Conservation (phyloP, 2,329 filamentous ascomycete species). For the Aureobasidium zeae region DNA sequence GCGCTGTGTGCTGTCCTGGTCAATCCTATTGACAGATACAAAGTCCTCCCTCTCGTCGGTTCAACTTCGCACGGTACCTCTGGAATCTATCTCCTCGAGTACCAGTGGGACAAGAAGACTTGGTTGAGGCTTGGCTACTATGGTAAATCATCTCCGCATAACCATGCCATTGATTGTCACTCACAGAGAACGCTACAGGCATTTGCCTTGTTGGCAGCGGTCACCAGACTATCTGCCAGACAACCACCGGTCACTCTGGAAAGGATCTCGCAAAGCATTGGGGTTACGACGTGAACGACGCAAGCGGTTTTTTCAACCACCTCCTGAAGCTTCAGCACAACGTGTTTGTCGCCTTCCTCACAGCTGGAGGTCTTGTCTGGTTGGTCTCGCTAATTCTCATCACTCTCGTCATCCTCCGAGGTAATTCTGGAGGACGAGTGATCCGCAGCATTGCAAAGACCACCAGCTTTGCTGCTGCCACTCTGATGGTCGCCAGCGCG, state of each 20-base stretch:
- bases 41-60: slow-evolving; percentile 17
- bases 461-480: slow-evolving; percentile 9
- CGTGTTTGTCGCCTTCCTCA: slow-evolving; percentile 18
- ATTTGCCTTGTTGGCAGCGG: slow-evolving; percentile 3
- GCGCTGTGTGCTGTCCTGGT: neutral
- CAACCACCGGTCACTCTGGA: slow-evolving; percentile 13
- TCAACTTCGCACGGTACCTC: slow-evolving; percentile 1
- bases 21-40: neutral
- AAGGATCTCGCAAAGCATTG: slow-evolving; percentile 10
- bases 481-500: slow-evolving; percentile 17
- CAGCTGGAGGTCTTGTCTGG: slow-evolving; percentile 18
- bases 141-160: slow-evolving; percentile 1
- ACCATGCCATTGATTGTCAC: no score
- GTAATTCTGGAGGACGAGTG: slow-evolving; percentile 7
- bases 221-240: neutral
- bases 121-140: slow-evolving; percentile 18
- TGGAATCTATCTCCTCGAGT: slow-evolving; percentile 16
- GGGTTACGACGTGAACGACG: slow-evolving; percentile 4
- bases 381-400: slow-evolving; percentile 14
- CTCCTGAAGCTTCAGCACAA: slow-evolving; percentile 15
- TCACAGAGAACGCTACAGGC: no score
- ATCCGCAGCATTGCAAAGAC: slow-evolving; percentile 6
- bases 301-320: slow-evolving; percentile 10
- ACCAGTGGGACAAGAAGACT: slow-evolving; percentile 1
- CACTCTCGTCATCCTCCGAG: slow-evolving; percentile 15